phyloP scores from a whole-genome alignment of 306 rosid species.

The Pueraria montana region DNA sequence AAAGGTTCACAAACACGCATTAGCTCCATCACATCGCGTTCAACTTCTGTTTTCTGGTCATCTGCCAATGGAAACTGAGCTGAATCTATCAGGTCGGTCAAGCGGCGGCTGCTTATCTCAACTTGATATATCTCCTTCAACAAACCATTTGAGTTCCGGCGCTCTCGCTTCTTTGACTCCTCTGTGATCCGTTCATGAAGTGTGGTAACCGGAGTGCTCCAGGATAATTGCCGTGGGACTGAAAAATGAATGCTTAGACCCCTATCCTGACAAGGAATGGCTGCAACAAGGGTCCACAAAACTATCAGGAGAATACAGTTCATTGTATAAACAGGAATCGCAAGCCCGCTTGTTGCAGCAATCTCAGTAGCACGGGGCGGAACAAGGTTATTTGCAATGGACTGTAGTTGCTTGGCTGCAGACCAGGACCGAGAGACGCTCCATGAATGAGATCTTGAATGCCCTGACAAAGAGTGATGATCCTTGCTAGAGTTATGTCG shows the following conservation, averaged over 20 bases:
- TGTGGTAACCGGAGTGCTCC: slow-evolving; percentile 67
- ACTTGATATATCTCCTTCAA: slow-evolving; percentile 89
- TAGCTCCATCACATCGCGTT: slow-evolving; percentile 66
- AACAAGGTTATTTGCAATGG: slow-evolving; percentile 76
- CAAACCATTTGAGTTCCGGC: slow-evolving; percentile 74
- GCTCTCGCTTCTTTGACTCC: slow-evolving; percentile 86
- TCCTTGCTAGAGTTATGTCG: slow-evolving; percentile 72
- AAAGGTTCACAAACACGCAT: slow-evolving; percentile 64
- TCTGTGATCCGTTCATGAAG: slow-evolving; percentile 83
- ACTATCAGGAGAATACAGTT: slow-evolving; percentile 77
- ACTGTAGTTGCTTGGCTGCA: slow-evolving; percentile 89
- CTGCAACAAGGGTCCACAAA: slow-evolving; percentile 86
- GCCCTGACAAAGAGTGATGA: slow-evolving; percentile 62
- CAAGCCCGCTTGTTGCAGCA: slow-evolving; percentile 73
- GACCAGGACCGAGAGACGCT: slow-evolving; percentile 94
- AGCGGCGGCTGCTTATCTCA: slow-evolving; percentile 68
- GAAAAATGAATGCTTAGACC: slow-evolving; percentile 78
- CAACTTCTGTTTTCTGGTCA: slow-evolving; percentile 73
- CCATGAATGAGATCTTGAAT: slow-evolving; percentile 97
- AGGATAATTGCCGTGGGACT: slow-evolving; percentile 70
- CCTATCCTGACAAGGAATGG: slow-evolving; percentile 94
- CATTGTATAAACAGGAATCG: slow-evolving; percentile 76
- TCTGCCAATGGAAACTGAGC: slow-evolving; percentile 82
- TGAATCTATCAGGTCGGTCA: slow-evolving; percentile 80
- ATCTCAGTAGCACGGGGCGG: slow-evolving; percentile 80